Base-by-base conservation (phyloP, 2,329 filamentous ascomycete genomes). In the Botryotinia narcissicola region DNA sequence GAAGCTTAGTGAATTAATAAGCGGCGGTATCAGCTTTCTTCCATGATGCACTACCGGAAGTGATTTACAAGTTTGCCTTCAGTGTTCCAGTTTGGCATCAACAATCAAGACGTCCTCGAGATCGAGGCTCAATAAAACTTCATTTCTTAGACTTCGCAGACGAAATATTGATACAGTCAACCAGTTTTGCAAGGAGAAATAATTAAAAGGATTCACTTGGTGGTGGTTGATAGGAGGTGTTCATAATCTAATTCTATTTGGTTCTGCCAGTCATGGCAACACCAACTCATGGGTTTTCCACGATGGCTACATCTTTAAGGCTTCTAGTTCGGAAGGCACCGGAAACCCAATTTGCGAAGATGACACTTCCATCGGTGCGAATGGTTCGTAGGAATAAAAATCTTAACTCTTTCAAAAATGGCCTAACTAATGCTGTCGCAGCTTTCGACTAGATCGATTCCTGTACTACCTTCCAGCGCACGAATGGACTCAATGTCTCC, bases 381-480 rank as follows among this genome's bases (percentile, higher is more conserved):
- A 72, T 48, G 71, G 71, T 72, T 48, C 51, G 71, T 72, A 48
- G 54, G 9, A 22, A 37, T 29, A 32, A 69, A 54, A 5, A 29
- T 25, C 48, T 16, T 1, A 4, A 20, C 16, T 32, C 8, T n/a
- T 16, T 48, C 25, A 25, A 14, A 40, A 59, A 32, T 29, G 22
- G 9, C 42, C 22, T 37, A 63, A 32, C 71, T 72, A 67, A 72
- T 60, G 32, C 37, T 42, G 29, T 40, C 35, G 32, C 48, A 72
- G 71, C n/a, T 72, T 10, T 72, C 71, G 32, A 72, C 62, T 25
- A 68, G 18, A 57, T 68, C 70, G n/a, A 66, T 74, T 63, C 74
- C 76, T 57, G 69, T 70, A 16, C 69, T 74, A 29, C 74, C 76
- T 54, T 71, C 70, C 57, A 75, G 74, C n/a, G 70, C 64, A 18